A percentile compares a stretch with the other conserved stretches of the same genome.
phyloP scores from a whole-genome alignment of 768 basidiomycete genomes.

The Leccinum boreale region DNA sequence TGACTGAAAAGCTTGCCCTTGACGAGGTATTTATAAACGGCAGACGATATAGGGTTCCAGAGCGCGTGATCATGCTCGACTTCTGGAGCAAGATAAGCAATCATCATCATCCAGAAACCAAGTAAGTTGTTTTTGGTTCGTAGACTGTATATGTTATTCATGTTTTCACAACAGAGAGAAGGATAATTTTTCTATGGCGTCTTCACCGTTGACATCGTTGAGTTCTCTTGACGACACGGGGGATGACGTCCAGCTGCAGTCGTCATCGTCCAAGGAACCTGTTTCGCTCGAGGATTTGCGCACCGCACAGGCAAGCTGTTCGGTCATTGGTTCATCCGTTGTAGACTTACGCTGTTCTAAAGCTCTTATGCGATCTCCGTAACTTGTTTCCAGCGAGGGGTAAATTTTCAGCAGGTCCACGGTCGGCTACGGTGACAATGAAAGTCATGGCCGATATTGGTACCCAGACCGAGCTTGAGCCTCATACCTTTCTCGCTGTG shows the following conservation, averaged over 20 bases:
- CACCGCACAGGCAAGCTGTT: constrained; percentile 52
- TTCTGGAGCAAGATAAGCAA: constrained; percentile 85
- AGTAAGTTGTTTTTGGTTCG: constrained; percentile 34
- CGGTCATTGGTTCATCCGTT: constrained; percentile 1
- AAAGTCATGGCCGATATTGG: constrained; percentile 22
- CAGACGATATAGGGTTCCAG: constrained; percentile 89
- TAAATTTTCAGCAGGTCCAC: not conserved
- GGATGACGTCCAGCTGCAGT: constrained; percentile 24
- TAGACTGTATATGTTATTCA: not conserved
- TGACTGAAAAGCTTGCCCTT: constrained; percentile 50
- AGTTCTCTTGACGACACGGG: constrained; percentile 68
- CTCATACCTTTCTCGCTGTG: not conserved
- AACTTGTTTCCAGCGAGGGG: constrained; percentile 15
- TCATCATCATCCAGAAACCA: constrained; percentile 38
- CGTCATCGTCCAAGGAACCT: constrained; percentile 21
- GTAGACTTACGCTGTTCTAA: constrained; percentile 9
- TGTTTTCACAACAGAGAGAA: constrained; percentile 14
- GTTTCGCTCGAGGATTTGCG: constrained; percentile 48
- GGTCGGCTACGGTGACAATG: not conserved
- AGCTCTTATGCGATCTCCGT: constrained; percentile 43
- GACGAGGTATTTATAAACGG: constrained; percentile 88
- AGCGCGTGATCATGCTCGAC: constrained; percentile 86
- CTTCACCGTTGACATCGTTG: constrained; percentile 71
- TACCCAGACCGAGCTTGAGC: constrained; percentile 29
- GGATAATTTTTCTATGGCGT: constrained; percentile 48